A percentile compares a stretch with the other conserved stretches of the same genome.
These are phyloP conservation scores for Phylloporus rhodoxanthus DNA, from an alignment of 768 basidiomycete genomes.

Conservation along the genomic window DNA sequence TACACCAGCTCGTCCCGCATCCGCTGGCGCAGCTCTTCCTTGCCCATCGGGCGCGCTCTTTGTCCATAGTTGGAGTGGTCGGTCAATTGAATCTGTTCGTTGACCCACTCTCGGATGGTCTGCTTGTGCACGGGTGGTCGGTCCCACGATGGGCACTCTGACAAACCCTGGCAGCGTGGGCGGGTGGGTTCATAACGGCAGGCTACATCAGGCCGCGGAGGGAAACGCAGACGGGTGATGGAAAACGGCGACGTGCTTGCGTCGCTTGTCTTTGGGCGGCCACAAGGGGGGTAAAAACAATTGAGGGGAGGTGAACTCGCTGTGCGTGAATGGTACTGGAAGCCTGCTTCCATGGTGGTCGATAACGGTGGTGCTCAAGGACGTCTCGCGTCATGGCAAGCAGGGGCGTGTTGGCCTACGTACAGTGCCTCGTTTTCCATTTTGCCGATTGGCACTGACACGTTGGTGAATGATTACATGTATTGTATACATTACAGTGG, in stretches of 20 bases:
- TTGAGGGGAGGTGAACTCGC: slow-evolving; percentile 18
- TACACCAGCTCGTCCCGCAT: slow-evolving; percentile 51
- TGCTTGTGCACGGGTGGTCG: slow-evolving; percentile 43
- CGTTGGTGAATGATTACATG: slow-evolving; percentile 22
- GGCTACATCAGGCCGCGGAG: slow-evolving; percentile 15
- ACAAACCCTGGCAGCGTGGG: slow-evolving; percentile 26
- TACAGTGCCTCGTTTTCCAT: slow-evolving; percentile 27
- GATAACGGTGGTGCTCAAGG: slow-evolving; percentile 18
- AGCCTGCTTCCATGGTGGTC: slow-evolving; percentile 27
- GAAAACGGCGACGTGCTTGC: slow-evolving; percentile 6
- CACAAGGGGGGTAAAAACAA: slow-evolving; percentile 10
- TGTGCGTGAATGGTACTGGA: slow-evolving; percentile 25
- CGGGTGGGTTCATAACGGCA: slow-evolving; percentile 15
- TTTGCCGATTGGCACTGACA: slow-evolving; percentile 19
- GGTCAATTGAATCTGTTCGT: slow-evolving; percentile 42
- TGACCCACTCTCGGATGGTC: slow-evolving; percentile 62
- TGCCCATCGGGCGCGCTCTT: slow-evolving; percentile 22
- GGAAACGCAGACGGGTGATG: slow-evolving; percentile 17
- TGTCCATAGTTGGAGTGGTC: slow-evolving; percentile 27
- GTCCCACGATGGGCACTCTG: slow-evolving; percentile 36
- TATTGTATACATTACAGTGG: slow-evolving; percentile 10
- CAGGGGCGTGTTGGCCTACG: slow-evolving; percentile 20
- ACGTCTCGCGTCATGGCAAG: slow-evolving; percentile 18
- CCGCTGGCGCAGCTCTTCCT: slow-evolving; percentile 32
- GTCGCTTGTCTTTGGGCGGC: slow-evolving; percentile 22